Percentiles rank a stretch among this genome's conserved stretches.
Conservation (phyloP, 148 eudicot genomes). For the Bassia scoparia region DNA sequence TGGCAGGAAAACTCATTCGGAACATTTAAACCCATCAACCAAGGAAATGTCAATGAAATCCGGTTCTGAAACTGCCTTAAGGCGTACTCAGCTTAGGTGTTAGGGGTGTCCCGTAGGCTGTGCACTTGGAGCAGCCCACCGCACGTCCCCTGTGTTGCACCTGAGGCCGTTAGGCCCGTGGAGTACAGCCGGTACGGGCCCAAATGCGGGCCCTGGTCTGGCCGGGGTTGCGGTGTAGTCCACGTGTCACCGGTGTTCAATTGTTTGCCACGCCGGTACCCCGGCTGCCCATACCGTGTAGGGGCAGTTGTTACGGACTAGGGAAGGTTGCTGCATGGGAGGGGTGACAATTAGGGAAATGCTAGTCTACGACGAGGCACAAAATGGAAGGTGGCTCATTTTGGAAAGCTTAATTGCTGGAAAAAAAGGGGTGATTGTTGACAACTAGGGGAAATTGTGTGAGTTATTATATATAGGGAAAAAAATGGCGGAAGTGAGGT, state of each 20-base stretch:
- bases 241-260: constrained; percentile 27
- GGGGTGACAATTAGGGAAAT: constrained; percentile 9
- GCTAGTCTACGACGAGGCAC: background rate
- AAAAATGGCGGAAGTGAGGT: no score
- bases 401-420: no score
- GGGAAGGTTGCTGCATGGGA: constrained; percentile 23
- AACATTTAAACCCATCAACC: constrained; percentile 49
- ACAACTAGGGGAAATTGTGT: background rate
- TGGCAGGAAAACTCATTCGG: constrained; percentile 43
- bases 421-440: background rate
- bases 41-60: constrained; percentile 58
- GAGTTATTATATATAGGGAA: no score
- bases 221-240: constrained; percentile 22
- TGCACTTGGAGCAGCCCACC: constrained; percentile 38
- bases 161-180: constrained; percentile 22
- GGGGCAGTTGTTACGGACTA: constrained; percentile 26
- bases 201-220: constrained; percentile 30
- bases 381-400: constrained; percentile 1
- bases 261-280: constrained; percentile 30
- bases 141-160: constrained; percentile 46
- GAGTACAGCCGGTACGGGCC: constrained; percentile 43
- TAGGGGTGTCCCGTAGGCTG: constrained; percentile 27
- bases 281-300: constrained; percentile 36
- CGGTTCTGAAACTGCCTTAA: constrained; percentile 25
- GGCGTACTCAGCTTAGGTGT: constrained; percentile 45